Evolutionary conservation across 345 rosid species (phyloP).

Genomic region (Turnera subulata): DNA sequence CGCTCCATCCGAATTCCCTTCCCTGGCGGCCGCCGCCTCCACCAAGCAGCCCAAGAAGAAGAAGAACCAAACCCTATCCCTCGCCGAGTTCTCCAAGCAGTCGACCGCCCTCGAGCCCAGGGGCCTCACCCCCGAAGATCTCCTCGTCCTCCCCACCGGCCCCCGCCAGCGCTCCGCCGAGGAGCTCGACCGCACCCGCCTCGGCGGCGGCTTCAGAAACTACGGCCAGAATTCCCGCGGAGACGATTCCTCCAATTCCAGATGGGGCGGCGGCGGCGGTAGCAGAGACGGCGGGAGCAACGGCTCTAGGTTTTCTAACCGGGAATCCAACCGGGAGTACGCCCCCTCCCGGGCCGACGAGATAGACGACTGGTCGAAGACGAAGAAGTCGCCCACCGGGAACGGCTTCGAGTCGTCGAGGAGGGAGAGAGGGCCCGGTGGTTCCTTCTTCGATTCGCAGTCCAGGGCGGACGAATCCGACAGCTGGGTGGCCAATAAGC

Average conservation of each 20-base stretch:
- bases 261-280: slow-evolving; percentile 40
- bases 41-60: slow-evolving; percentile 75
- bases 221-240: slow-evolving; percentile 32
- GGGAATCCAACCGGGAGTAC: slow-evolving; percentile 45
- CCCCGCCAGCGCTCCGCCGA: slow-evolving; percentile 85
- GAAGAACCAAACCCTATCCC: slow-evolving; percentile 58
- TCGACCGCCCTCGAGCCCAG: slow-evolving; percentile 23
- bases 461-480: slow-evolving; percentile 89
- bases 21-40: slow-evolving; percentile 62
- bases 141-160: slow-evolving; percentile 68
- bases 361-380: slow-evolving; percentile 80
- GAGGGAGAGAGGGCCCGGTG: slow-evolving; percentile 48
- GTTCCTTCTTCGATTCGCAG: slow-evolving; percentile 50
- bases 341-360: slow-evolving; percentile 86
- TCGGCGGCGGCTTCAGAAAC: slow-evolving; percentile 74
- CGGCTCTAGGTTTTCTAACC: slow-evolving; percentile 46
- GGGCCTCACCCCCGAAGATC: slow-evolving; percentile 55
- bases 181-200: slow-evolving; percentile 70
- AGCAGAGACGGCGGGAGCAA: slow-evolving; percentile 33
- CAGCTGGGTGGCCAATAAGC: slow-evolving; percentile 69
- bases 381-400: slow-evolving; percentile 50
- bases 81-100: slow-evolving; percentile 52
- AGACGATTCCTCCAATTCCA: slow-evolving; percentile 49
- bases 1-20: slow-evolving; percentile 54
- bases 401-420: slow-evolving; percentile 44